Evolutionary conservation across 1,284 basidiomycete species (phyloP).

Genomic region (Apiotrichum gamsii): DNA sequence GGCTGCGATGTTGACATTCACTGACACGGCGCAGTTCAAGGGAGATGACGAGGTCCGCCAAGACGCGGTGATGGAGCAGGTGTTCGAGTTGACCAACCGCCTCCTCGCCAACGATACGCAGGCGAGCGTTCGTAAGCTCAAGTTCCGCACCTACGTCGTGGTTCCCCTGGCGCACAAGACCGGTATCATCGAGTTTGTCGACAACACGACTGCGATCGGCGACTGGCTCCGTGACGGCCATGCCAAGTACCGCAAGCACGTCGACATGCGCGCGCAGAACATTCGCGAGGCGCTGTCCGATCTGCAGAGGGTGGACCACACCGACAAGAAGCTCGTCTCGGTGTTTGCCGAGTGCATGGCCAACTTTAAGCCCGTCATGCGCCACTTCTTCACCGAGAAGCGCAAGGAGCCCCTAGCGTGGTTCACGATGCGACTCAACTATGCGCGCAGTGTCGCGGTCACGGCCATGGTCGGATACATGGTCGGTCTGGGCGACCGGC

Average conservation of each 20-base stretch:
- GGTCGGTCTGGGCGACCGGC: constrained; percentile 87
- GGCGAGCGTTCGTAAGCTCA: constrained; percentile 65
- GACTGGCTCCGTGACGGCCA: constrained; percentile 53
- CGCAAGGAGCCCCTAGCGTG: constrained; percentile 81
- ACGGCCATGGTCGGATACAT: constrained; percentile 92
- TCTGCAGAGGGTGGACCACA: constrained; percentile 38
- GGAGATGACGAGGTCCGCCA: constrained; percentile 88
- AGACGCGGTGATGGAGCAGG: constrained; percentile 98
- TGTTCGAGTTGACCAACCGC: constrained; percentile 82
- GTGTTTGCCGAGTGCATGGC: constrained; percentile 56
- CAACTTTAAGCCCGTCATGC: constrained; percentile 76
- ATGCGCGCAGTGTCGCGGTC: constrained; percentile 84
- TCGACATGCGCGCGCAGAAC: constrained; percentile 20
- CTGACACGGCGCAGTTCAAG: constrained; percentile 68
- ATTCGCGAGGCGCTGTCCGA: constrained; percentile 24
- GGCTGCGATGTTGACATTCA: too few relatives aligned
- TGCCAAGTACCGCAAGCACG: constrained; percentile 27
- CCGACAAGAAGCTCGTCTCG: constrained; percentile 44
- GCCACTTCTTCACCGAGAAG: constrained; percentile 86
- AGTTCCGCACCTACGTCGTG: constrained; percentile 80
- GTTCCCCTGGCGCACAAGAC: constrained; percentile 74
- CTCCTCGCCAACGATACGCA: constrained; percentile 68
- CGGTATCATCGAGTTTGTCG: constrained; percentile 88
- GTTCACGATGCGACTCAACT: constrained; percentile 88
- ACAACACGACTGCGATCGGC: constrained; percentile 64